Evolutionary conservation across 306 rosid genomes (phyloP), one percentile per base, ranked within the genome.

Genomic region (Gillenia trifoliata): DNA sequence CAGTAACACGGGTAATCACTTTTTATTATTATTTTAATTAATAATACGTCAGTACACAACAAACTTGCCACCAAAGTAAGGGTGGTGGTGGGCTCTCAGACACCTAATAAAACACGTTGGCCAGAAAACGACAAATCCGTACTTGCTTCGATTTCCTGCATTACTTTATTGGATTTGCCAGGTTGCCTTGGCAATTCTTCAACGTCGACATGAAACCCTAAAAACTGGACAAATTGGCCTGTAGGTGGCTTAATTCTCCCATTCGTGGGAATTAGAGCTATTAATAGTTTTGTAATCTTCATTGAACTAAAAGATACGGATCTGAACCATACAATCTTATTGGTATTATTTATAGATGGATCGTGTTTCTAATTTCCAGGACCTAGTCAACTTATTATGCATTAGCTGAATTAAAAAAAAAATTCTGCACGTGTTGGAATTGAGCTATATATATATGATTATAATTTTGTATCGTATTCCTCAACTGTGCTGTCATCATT

Each of bases 131-230:
- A 68, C 17, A 67, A 49, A 60, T 17, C 4, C 52, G 43, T 26
- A 43, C 29, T 59, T 76, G 78, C 80, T 41, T 71, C 49, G 67
- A 77, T 73, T 19, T 34, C 45, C 30, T 41, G 5, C 12, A 31
- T 34, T 78, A 38, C 25, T 79, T 56, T 75, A 66, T 59, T 45
- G 70, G 71, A 57, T 83, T 82, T 72, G 83, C 71, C 64, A 41
- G 78, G 62, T 59, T 71, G 75, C 38, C 78, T 69, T 17, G 22
- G 64, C 17, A 62, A 50, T 73, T 77, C 64, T 61, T 23, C 73
- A 54, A 23, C 22, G 3, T 25, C 20, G 5, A 8, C 43, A 30
- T 26, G 16, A 22, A 55, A 74, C 52, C 20, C 7, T 54, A 9
- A 6, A 52, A 52, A 19, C 6, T n/a, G 25, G 26, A 9, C 25